phyloP scores from a whole-genome alignment of 306 rosid species.

The Carpinus viminea region DNA sequence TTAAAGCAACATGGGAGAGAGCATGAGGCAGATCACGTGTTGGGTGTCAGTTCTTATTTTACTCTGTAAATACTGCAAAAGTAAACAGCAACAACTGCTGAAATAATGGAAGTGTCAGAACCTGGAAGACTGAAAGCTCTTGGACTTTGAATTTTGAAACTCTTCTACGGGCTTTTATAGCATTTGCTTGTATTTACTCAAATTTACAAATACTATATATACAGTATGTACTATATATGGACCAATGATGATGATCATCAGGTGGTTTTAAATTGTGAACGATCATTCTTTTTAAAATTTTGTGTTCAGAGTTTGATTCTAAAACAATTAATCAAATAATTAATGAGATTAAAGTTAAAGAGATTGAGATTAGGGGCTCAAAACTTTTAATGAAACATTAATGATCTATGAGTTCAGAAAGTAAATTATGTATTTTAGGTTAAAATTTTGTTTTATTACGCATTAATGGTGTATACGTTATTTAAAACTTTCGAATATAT shows the following conservation, averaged over 20 bases:
- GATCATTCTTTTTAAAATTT: background rate
- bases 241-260: background rate
- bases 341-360: background rate
- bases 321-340: background rate
- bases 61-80: conserved; percentile 22
- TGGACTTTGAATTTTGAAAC: background rate
- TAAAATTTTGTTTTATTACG: background rate
- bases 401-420: background rate
- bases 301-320: background rate
- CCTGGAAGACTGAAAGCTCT: conserved; percentile 9
- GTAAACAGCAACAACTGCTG: background rate
- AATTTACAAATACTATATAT: background rate
- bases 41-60: conserved; percentile 46
- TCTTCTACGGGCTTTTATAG: background rate
- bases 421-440: background rate
- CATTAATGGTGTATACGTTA: too few species aligned
- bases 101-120: conserved; percentile 48
- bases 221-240: too few species aligned
- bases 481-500: too few species aligned
- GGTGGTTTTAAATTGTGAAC: background rate
- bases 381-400: background rate
- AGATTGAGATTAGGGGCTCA: background rate
- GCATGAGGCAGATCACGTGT: conserved; percentile 58
- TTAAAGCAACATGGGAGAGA: conserved; percentile 26
- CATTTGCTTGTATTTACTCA: background rate